Evolutionary conservation across 306 rosid species (phyloP).

Genomic region (Fragaria nilgerrensis): DNA sequence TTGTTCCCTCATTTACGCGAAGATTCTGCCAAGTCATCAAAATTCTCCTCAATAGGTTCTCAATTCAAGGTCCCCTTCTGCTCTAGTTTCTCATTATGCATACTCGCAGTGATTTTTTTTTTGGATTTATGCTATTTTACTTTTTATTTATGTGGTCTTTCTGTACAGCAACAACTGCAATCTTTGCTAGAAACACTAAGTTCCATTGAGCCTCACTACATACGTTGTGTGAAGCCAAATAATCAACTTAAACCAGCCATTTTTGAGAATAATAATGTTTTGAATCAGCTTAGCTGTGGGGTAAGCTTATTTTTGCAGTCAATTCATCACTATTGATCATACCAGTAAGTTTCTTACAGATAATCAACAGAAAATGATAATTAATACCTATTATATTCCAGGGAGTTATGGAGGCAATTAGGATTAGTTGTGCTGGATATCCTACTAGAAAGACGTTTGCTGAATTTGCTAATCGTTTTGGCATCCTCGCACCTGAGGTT

Average conservation of each 20-base stretch:
- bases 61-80: constrained; percentile 68
- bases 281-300: constrained; percentile 92
- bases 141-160: constrained; percentile 20
- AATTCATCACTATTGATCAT: constrained; percentile 14
- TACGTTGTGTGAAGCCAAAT: constrained; percentile 94
- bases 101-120: background rate
- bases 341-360: constrained; percentile 3
- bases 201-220: constrained; percentile 93
- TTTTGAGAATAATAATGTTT: constrained; percentile 73
- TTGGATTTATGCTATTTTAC: constrained; percentile 4
- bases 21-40: constrained; percentile 83
- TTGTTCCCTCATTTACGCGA: constrained; percentile 82
- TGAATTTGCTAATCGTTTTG: constrained; percentile 76
- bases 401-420: constrained; percentile 99
- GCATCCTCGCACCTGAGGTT: constrained; percentile 61
- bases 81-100: constrained; percentile 18
- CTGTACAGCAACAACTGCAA: constrained; percentile 80
- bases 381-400: constrained; percentile 23
- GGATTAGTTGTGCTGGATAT: constrained; percentile 98
- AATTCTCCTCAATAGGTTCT: constrained; percentile 86
- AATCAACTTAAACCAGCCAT: constrained; percentile 83
- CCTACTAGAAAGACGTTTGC: constrained; percentile 82
- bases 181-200: constrained; percentile 86
- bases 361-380: constrained; percentile 15
- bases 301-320: constrained; percentile 47